Evolutionary conservation across 306 rosid species (phyloP).

Genomic region (Citrullus amarus): DNA sequence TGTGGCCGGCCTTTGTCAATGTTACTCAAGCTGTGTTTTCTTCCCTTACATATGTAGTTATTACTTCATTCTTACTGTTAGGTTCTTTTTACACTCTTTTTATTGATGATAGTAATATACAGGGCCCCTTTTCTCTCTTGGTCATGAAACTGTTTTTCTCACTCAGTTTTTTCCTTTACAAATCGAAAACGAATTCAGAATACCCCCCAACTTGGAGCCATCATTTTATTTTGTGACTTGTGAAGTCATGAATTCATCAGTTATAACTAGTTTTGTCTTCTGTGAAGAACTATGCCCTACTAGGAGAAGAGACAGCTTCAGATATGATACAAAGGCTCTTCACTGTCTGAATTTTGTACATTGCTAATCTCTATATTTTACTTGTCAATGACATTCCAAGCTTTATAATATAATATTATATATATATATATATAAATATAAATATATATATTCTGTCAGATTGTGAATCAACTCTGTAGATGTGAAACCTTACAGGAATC

Average conservation of each 20-base stretch:
- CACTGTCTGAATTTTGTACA: conserved; percentile 5
- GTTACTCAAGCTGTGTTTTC: not conserved
- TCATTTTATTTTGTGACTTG: not conserved
- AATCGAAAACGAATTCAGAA: not conserved
- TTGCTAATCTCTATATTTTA: not conserved
- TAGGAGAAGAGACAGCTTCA: not conserved
- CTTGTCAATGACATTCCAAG: not conserved
- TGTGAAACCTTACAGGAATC: not conserved
- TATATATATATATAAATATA: no score
- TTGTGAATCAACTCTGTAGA: not conserved
- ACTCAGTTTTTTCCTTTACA: not conserved
- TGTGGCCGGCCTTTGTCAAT: conserved; percentile 39
- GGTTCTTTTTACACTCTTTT: not conserved
- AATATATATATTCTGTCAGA: no score
- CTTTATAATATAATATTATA: not conserved
- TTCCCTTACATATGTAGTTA: conserved; percentile 2
- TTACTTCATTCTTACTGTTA: conserved; percentile 7
- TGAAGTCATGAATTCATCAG: not conserved
- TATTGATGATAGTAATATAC: not conserved
- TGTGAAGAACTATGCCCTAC: not conserved
- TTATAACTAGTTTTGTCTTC: not conserved
- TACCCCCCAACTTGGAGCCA: not conserved
- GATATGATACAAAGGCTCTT: not conserved
- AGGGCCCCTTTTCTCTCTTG: not conserved
- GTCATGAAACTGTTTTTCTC: not conserved